Conservation (phyloP, 2,329 filamentous ascomycete genomes). For the Neonectria faginata region DNA sequence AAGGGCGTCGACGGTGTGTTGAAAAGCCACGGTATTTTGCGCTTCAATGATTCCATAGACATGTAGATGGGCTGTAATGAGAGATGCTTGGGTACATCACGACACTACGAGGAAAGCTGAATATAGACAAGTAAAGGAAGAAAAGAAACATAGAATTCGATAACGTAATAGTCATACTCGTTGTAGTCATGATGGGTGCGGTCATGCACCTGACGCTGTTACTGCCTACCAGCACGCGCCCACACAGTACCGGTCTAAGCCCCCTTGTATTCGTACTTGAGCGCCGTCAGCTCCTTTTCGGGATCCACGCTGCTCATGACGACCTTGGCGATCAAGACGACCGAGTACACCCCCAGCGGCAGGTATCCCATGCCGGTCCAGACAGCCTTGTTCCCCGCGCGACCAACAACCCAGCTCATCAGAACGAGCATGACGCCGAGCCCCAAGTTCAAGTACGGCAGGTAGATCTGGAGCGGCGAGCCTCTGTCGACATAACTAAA, state of each 20-base stretch:
- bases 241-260: constrained; percentile 55
- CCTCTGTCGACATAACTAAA: constrained; percentile 39
- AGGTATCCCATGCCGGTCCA: constrained; percentile 62
- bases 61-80: constrained; percentile 57
- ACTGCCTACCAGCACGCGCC: background rate
- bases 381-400: constrained; percentile 49
- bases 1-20: constrained; percentile 90
- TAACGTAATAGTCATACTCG: constrained; percentile 7
- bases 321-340: constrained; percentile 71
- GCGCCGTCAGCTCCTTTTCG: constrained; percentile 68
- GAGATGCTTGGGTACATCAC: constrained; percentile 30
- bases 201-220: constrained; percentile 3
- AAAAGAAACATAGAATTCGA: constrained; percentile 29
- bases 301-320: constrained; percentile 78
- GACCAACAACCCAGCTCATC: constrained; percentile 55
- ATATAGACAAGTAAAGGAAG: constrained; percentile 35
- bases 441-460: constrained; percentile 70
- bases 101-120: constrained; percentile 27
- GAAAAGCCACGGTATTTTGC: constrained; percentile 85
- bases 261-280: constrained; percentile 76
- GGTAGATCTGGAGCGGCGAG: constrained; percentile 65
- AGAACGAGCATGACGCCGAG: constrained; percentile 66
- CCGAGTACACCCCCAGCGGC: constrained; percentile 68
- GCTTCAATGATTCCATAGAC: constrained; percentile 94
- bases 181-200: constrained; percentile 2